Conservation (phyloP, 495 filamentous ascomycete species). For the Tuber borchii region DNA sequence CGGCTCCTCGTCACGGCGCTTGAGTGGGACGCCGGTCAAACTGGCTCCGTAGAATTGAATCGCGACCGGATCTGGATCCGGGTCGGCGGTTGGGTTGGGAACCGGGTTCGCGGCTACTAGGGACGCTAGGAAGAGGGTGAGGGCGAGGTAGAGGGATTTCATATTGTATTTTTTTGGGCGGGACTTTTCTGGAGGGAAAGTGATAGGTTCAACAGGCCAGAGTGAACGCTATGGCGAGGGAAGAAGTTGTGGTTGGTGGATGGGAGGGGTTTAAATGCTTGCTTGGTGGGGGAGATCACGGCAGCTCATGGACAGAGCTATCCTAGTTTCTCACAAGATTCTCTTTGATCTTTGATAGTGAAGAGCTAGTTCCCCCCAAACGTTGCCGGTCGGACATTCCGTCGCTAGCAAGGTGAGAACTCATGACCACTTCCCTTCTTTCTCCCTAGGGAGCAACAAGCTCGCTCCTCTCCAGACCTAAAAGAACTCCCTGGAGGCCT, state of each 20-base stretch:
- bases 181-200: not conserved
- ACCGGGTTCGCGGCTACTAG: conserved; percentile 16
- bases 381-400: not conserved
- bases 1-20: conserved; percentile 8
- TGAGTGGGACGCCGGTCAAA: conserved; percentile 14
- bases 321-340: not conserved
- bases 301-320: not conserved
- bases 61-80: conserved; percentile 23
- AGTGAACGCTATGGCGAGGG: not conserved
- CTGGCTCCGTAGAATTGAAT: conserved; percentile 27
- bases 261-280: not conserved
- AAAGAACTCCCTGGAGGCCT: not conserved
- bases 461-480: not conserved
- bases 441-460: not conserved
- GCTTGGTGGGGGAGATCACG: not conserved
- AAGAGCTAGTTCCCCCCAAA: not conserved
- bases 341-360: not conserved
- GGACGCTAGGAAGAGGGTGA: conserved; percentile 12
- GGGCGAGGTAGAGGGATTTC: conserved; percentile 9
- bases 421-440: not conserved
- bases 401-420: not conserved
- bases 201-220: not conserved
- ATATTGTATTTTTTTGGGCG: not conserved
- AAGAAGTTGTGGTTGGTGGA: not conserved
- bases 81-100: conserved; percentile 8